Evolutionary conservation across 2,329 filamentous ascomycete species (phyloP).

Genomic region (Neofusicoccum sp.): DNA sequence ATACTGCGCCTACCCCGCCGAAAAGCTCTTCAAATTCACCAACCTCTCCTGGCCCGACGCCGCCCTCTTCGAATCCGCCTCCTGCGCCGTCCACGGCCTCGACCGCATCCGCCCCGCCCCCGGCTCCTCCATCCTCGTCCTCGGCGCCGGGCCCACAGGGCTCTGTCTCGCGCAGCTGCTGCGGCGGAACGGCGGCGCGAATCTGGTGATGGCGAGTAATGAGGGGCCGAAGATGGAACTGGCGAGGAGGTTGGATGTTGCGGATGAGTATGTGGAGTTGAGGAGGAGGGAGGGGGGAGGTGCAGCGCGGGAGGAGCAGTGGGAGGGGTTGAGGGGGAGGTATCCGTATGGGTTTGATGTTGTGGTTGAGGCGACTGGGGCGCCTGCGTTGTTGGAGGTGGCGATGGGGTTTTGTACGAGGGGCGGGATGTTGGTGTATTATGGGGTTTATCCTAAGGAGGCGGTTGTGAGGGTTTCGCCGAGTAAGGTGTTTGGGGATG

Average conservation of each 20-base stretch:
- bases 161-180: conserved; percentile 66
- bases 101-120: conserved; percentile 70
- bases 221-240: conserved; percentile 71
- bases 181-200: conserved; percentile 67
- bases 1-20: conserved; percentile 61
- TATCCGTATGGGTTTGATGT: conserved; percentile 76
- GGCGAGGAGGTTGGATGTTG: conserved; percentile 54
- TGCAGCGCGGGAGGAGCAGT: conserved; percentile 54
- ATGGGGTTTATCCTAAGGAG: conserved; percentile 67
- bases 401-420: conserved; percentile 72
- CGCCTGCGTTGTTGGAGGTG: conserved; percentile 68
- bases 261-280: conserved; percentile 52
- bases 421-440: conserved; percentile 72
- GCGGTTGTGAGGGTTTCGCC: conserved; percentile 69
- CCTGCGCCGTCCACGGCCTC: conserved; percentile 70
- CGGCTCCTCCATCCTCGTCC: conserved; percentile 66
- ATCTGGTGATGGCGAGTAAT: conserved; percentile 70
- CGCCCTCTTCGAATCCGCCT: conserved; percentile 70
- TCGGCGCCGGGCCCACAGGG: conserved; percentile 69
- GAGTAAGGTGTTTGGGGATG: conserved; percentile 60
- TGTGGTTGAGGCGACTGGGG: conserved; percentile 72
- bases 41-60: conserved; percentile 70
- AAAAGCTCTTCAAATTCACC: conserved; percentile 65
- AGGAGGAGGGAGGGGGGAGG: no score
- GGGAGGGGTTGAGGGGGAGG: conserved; percentile 62